These are phyloP conservation scores for Rhypophila decipiens DNA, from an alignment of 495 filamentous ascomycete genomes.

Conservation along the genomic window DNA sequence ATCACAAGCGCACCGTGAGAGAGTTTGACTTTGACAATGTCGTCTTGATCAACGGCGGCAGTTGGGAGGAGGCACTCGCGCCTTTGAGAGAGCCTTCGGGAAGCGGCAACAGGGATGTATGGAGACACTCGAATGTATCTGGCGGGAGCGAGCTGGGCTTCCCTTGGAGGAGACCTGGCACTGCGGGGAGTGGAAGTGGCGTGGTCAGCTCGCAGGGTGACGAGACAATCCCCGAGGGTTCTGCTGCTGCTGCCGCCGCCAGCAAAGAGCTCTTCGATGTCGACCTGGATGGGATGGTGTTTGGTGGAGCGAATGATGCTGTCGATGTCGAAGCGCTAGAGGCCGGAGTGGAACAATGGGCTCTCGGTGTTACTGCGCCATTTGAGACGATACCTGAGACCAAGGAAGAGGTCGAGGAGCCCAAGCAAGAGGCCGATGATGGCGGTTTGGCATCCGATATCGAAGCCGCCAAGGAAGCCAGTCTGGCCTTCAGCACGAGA, in stretches of 20 bases:
- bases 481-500: constrained; percentile 38
- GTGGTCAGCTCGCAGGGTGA: constrained; percentile 19
- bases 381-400: constrained; percentile 10
- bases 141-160: constrained; percentile 13
- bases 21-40: constrained; percentile 71
- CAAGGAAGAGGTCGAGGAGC: constrained; percentile 15
- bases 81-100: constrained; percentile 48
- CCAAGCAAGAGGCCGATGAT: constrained; percentile 14
- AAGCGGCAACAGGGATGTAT: constrained; percentile 26
- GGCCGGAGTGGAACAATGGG: constrained; percentile 39
- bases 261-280: constrained; percentile 35
- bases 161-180: constrained; percentile 9
- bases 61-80: constrained; percentile 69
- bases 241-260: constrained; percentile 37
- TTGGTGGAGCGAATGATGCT: constrained; percentile 30
- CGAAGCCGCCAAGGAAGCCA: constrained; percentile 35
- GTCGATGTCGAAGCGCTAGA: constrained; percentile 27
- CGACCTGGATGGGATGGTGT: constrained; percentile 30
- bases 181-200: constrained; percentile 11
- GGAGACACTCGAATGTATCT: constrained; percentile 30
- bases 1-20: constrained; percentile 55
- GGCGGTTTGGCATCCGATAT: constrained; percentile 33
- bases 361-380: constrained; percentile 44
- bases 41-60: constrained; percentile 51
- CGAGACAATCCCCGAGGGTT: constrained; percentile 25